Conservation (phyloP, 257 asterid genomes). For the Henckelia pumila region DNA sequence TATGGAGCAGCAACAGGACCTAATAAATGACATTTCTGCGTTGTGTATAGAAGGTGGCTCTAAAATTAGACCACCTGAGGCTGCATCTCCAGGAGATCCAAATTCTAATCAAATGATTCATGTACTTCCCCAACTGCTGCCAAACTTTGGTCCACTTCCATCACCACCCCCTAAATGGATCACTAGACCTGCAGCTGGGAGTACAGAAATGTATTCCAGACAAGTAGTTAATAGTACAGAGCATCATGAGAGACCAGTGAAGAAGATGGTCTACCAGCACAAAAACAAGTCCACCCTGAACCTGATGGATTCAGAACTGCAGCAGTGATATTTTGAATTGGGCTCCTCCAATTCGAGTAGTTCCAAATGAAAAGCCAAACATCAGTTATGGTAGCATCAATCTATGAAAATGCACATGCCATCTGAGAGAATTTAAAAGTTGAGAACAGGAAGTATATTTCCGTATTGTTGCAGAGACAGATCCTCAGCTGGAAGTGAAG, state of each 20-base stretch:
- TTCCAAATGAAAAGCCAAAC: background rate
- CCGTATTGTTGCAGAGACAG: background rate
- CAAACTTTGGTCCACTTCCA: constrained; percentile 47
- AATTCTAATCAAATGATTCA: constrained; percentile 33
- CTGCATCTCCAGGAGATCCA: constrained; percentile 37
- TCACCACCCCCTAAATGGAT: constrained; percentile 80
- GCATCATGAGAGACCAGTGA: constrained; percentile 40
- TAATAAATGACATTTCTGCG: constrained; percentile 54
- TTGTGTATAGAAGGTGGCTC: constrained; percentile 47
- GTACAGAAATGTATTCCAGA: constrained; percentile 26
- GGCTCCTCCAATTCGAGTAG: background rate
- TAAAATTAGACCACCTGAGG: constrained; percentile 26
- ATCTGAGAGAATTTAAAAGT: background rate
- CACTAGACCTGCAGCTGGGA: constrained; percentile 35
- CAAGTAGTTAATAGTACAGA: constrained; percentile 34
- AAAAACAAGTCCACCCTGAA: constrained; percentile 32
- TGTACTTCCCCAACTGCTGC: constrained; percentile 24
- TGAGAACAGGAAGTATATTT: no score
- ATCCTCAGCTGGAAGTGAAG: background rate
- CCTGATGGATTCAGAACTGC: constrained; percentile 22
- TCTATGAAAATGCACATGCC: background rate
- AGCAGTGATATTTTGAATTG: constrained; percentile 22
- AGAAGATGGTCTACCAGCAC: constrained; percentile 59
- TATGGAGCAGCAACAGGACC: constrained; percentile 46
- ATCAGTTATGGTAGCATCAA: background rate